Evolutionary conservation across 78 protist genomes (phyloP).

Genomic region (Salpingoeca rosetta): DNA sequence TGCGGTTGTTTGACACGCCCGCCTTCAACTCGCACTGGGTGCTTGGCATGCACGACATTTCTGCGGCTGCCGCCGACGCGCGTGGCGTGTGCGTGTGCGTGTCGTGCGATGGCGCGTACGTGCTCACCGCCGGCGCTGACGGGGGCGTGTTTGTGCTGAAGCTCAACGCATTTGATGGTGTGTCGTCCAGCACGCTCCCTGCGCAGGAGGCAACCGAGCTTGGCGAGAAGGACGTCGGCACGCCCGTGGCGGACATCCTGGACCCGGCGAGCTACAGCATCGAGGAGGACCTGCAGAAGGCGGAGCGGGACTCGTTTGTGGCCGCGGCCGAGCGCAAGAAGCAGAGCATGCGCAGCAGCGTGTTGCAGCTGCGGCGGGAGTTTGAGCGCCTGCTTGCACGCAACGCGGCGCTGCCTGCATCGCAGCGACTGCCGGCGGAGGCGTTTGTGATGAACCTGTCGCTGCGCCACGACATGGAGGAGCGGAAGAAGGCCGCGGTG

Average conservation of each 20-base stretch:
- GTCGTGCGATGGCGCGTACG: constrained; percentile 30
- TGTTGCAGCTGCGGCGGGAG: background rate
- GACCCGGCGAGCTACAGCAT: constrained; percentile 10
- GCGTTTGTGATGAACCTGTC: constrained; percentile 34
- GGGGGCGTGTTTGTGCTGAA: constrained; percentile 23
- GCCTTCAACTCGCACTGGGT: no score
- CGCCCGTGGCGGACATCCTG: background rate
- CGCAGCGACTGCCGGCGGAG: background rate
- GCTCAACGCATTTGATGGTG: background rate
- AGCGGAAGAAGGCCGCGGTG: background rate
- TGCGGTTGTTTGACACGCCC: no score
- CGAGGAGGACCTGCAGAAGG: constrained; percentile 35
- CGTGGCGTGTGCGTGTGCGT: background rate
- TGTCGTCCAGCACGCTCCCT: no score
- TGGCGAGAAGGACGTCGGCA: background rate
- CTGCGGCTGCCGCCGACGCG: no score
- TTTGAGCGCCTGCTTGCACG: constrained; percentile 7
- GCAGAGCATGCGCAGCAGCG: background rate
- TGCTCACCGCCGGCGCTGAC: constrained; percentile 38
- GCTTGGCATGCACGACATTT: no score
- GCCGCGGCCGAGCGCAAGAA: constrained; percentile 33
- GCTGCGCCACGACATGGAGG: background rate
- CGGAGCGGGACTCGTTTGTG: constrained; percentile 15
- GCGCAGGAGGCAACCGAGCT: background rate
- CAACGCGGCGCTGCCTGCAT: constrained; percentile 14